Base-by-base conservation (phyloP, 2,329 filamentous ascomycete species). In the Neofusicoccum sp. region DNA sequence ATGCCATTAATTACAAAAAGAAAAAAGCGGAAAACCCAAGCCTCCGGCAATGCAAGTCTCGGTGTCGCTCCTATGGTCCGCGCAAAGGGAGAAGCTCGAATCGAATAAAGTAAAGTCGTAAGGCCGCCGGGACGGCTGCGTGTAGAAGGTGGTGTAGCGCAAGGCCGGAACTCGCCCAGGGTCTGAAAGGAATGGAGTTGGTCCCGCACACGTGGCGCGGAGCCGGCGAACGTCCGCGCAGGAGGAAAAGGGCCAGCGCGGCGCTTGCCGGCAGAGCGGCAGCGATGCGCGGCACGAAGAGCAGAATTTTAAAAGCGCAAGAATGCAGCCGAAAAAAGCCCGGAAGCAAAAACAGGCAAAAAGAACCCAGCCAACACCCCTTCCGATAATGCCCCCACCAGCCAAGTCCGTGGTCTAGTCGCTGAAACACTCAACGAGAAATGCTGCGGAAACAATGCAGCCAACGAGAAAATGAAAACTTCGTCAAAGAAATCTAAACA, bases 401-500 rank as follows among this genome's bases (percentile, higher is more conserved):
- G 45, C 58, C 58, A 51, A 54, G 40, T 48, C 58, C 58, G 30
- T 60, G 44, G 58, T 60, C 58, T 60, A 60, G 47, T 60, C 58
- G 58, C 57, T 56, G 51, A 56, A 56, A 28, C 36, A 49, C 34
- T 59, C 57, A 59, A 58, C 56, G 34, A 48, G 33, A 20, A 43
- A 44, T 60, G 45, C 58, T 44, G 51, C 51, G 6, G 8, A 44
- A 57, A 20, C 12, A 34, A 57, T 57, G 51, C 51, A 57, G 51
- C 54, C 9, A 34, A 20, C 4, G 33, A 58, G 54, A 56, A 56
- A 56, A 56, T 56, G 36, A 38, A 6, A 56, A 56, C 51, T 41
- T 56, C 51, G 28, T 56, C 40, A 57, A 56, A n/a, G 59, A 61
- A 57, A 61, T 61, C 59, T 61, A 61, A 28, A 44, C 48, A 56